Evolutionary conservation across 1,284 basidiomycete species (phyloP).

Genomic region (Kwoniella shivajii): DNA sequence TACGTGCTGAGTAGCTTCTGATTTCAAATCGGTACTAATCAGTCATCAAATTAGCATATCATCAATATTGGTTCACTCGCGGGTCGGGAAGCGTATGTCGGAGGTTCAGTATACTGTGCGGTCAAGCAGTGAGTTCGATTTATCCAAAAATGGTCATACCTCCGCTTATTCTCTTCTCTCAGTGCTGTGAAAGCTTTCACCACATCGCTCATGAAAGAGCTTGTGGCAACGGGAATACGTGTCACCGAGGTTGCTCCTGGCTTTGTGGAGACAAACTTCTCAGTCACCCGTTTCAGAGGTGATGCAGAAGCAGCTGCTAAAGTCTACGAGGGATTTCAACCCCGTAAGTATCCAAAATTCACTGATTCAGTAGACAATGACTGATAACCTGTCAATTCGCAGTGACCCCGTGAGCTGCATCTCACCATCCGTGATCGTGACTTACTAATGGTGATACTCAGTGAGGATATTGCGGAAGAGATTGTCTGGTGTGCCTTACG

Average conservation of each 20-base stretch:
- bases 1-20: conserved; percentile 16
- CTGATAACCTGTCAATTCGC: not conserved
- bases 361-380: not conserved
- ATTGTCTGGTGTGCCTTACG: conserved; percentile 68
- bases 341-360: conserved; percentile 46
- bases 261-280: conserved; percentile 63
- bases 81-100: conserved; percentile 87
- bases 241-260: conserved; percentile 88
- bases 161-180: not conserved
- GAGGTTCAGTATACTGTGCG: conserved; percentile 62
- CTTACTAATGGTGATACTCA: not conserved
- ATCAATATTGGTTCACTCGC: conserved; percentile 95
- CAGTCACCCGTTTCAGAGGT: conserved; percentile 80
- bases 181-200: conserved; percentile 83
- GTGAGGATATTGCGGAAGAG: conserved; percentile 89
- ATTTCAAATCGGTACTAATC: not conserved
- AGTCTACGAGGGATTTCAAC: conserved; percentile 75
- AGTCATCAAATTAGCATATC: conserved; percentile 63
- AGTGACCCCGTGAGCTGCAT: conserved; percentile 7
- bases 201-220: conserved; percentile 78
- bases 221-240: conserved; percentile 84
- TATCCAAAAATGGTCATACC: not conserved
- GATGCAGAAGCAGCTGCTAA: conserved; percentile 76
- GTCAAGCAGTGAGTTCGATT: conserved; percentile 34
- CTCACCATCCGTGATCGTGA: not conserved